Base-by-base conservation (phyloP, 345 rosid species). In the Lepidium africanum region DNA sequence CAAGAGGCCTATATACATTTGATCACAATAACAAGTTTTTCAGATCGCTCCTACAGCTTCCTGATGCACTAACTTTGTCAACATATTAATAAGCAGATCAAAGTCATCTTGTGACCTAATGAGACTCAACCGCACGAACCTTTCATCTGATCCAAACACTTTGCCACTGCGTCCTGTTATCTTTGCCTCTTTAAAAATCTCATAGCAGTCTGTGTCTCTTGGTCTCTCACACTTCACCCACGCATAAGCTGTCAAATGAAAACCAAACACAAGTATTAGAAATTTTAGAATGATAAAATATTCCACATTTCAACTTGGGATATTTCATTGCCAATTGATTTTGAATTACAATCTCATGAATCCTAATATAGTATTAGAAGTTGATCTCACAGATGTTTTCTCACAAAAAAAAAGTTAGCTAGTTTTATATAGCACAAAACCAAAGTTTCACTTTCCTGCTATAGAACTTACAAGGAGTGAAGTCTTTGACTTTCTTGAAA, bases 221-320 rank as follows among this genome's bases (percentile, higher is more conserved):
- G 63, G 69, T 69, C 76, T 74, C 70, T 83, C 89, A 61, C 95
- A 90, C 70, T 75, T 88, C 69, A 85, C 4, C 92, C 92, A 86
- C 4, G 82, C 92, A 63, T 82, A 91, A 69, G 92, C 92, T 88
- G 63, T 21, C 60, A 40, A 16, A 9, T 40, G 9, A 35, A 54
- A 55, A 13, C 0, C n/a, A 51, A 51, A 51, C 16, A 32, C 32
- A 57, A 25, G 27, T 25, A 25, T 25, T 25, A 3, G 27, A 57
- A 25, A 4, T 25, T 2, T 25, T 25, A 3, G 27, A 25, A 25
- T 25, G 4, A 25, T 25, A 25, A 2, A 2, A 2, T 25, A 25
- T 25, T 25, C 27, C 27, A 25, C 27, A 25, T 25, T 25, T 2
- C 27, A 2, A 25, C 4, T 25, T 25, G 27, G 27, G 27, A 25